Conservation (phyloP, 495 filamentous ascomycete genomes). For the Penicillium turbatum region DNA sequence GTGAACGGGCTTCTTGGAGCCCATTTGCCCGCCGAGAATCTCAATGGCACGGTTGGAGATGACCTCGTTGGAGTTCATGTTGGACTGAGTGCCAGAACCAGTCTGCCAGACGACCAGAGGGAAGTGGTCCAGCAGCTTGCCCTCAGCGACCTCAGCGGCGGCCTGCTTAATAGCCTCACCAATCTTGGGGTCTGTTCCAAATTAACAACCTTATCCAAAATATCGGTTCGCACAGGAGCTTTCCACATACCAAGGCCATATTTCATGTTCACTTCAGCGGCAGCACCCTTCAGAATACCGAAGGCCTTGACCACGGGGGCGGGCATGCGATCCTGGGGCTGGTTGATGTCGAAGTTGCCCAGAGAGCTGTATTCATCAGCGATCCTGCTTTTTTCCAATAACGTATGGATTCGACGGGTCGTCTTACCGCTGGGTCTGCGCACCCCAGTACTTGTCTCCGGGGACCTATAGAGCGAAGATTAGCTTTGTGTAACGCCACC, state of each 20-base stretch:
- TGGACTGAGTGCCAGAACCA: constrained; percentile 96
- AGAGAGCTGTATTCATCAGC: constrained; percentile 57
- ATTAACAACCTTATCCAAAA: constrained; percentile 6
- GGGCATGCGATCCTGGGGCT: constrained; percentile 98
- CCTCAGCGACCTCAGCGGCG: constrained; percentile 84
- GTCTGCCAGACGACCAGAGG: constrained; percentile 99
- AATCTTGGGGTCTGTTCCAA: constrained; percentile 68
- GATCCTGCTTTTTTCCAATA: background rate
- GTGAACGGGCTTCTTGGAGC: constrained; percentile 95
- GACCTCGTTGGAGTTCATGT: constrained; percentile 99
- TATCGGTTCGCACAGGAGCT: background rate
- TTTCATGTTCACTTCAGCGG: constrained; percentile 92
- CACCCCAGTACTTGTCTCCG: constrained; percentile 96
- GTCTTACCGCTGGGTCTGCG: constrained; percentile 84
- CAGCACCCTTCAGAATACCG: constrained; percentile 95
- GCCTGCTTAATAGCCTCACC: constrained; percentile 93
- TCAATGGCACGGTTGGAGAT: constrained; percentile 99
- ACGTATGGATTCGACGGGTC: constrained; percentile 7
- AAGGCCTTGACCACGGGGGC: constrained; percentile 88
- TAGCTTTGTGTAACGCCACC: constrained; percentile 16
- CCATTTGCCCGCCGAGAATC: constrained; percentile 90
- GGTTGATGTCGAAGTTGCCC: constrained; percentile 98
- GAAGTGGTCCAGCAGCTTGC: constrained; percentile 97
- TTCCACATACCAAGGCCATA: constrained; percentile 78
- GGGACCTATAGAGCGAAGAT: constrained; percentile 56